These are phyloP conservation scores for Pouteria campechiana DNA, from an alignment of 179 eudicot genomes.

Conservation along the genomic window DNA sequence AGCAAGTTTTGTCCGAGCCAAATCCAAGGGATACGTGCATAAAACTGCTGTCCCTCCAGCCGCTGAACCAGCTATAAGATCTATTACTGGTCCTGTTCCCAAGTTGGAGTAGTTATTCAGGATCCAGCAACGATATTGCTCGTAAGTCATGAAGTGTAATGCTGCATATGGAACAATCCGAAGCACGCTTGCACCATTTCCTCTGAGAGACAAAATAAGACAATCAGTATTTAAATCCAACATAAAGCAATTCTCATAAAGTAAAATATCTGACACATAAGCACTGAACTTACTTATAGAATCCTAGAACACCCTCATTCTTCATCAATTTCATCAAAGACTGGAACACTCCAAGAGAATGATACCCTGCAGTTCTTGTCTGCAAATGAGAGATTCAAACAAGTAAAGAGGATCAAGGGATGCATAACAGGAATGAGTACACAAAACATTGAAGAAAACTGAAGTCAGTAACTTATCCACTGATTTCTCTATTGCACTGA, in stretches of 20 bases:
- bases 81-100: constrained; percentile 83
- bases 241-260: too few species aligned
- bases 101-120: constrained; percentile 50
- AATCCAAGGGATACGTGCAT: constrained; percentile 93
- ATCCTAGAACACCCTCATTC: constrained; percentile 77
- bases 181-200: constrained; percentile 91
- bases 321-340: constrained; percentile 70
- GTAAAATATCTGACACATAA: background rate
- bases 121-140: constrained; percentile 75
- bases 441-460: too few species aligned
- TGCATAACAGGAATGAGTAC: background rate
- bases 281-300: constrained; percentile 61
- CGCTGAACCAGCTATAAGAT: constrained; percentile 93
- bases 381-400: constrained; percentile 5
- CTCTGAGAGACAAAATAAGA: constrained; percentile 26
- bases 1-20: constrained; percentile 94
- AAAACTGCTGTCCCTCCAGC: constrained; percentile 97
- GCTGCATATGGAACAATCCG: constrained; percentile 97
- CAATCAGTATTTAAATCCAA: background rate
- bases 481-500: background rate
- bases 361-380: constrained; percentile 80
- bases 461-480: too few species aligned
- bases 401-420: background rate
- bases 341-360: constrained; percentile 65
- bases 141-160: constrained; percentile 93